Percentiles rank a stretch among this genome's conserved stretches.
These are phyloP conservation scores for Betula pendula DNA, from an alignment of 306 rosid species.

Conservation along the genomic window DNA sequence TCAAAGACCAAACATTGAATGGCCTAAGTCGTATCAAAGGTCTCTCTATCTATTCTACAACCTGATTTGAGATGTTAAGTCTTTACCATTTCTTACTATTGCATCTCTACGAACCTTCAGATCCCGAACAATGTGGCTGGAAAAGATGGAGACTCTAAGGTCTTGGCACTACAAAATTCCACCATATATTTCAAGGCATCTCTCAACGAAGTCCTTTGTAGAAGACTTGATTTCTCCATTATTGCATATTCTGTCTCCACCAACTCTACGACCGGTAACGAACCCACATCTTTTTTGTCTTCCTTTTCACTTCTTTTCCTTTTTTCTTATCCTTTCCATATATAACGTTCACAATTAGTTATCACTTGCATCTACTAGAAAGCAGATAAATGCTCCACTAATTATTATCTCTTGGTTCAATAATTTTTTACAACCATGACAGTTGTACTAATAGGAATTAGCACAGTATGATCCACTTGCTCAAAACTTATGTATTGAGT, in stretches of 20 bases:
- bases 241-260: constrained; percentile 82
- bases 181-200: constrained; percentile 70
- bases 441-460: not conserved
- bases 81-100: constrained; percentile 18
- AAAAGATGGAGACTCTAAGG: constrained; percentile 68
- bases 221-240: constrained; percentile 82
- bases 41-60: constrained; percentile 33
- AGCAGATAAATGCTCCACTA: not conserved
- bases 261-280: constrained; percentile 75
- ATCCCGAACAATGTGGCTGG: constrained; percentile 57
- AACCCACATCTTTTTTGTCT: constrained; percentile 24
- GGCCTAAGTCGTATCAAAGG: constrained; percentile 93
- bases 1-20: constrained; percentile 82
- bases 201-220: constrained; percentile 65
- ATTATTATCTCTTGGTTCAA: not conserved
- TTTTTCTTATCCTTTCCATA: not conserved
- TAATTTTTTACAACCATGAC: not conserved
- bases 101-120: constrained; percentile 43
- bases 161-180: constrained; percentile 74
- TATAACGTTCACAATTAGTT: not conserved
- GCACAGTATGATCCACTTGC: not conserved
- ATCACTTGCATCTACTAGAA: not conserved
- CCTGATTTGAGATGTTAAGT: constrained; percentile 24
- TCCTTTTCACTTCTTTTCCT: constrained; percentile 7
- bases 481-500: not conserved